Evolutionary conservation across 1,139 yeast genomes (phyloP), one percentile per base, ranked within the genome.

Genomic region (Candida tetrigidarum): DNA sequence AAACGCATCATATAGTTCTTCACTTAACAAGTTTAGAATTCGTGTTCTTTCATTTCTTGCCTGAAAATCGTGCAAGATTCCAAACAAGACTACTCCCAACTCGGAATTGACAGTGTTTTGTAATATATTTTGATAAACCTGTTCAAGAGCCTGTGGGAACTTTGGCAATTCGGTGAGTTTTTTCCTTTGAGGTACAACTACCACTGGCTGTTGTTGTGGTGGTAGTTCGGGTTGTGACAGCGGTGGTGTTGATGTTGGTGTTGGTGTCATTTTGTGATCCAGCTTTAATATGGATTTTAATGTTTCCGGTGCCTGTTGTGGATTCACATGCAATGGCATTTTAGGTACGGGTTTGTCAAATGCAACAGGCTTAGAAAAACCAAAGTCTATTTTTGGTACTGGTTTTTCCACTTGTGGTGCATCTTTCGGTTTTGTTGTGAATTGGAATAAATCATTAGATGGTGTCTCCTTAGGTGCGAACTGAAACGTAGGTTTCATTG

Each of bases 1-100:
- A 54, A 87, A 84, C 1, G 90, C 87, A 10, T 64, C 59, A 50
- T 71, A 85, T 1, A 86, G 60, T 34, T 81, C 84, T 2, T 60
- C 57, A 1, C 83, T 57, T 12, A 83, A 63, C 0, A 66, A 50
- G 0, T 69, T 58, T 2, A 83, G 60, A 0, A 75, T 50, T 4
- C 52, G 44, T 2, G 51, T 49, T 37, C 75, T 67, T 46, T 65
- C 67, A 25, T 52, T 51, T 18, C 51, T 52, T 3, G 55, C 47
- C 10, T 57, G 51, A 23, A 63, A 60, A 12, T 52, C 50, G 2
- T 56, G 55, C 2, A 67, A 47, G 2, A 69, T 42, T 26, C 59
- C 57, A 7, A 69, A 60, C 11, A 71, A 45, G n/a, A 67, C 48
- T 2, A 53, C 44, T 0, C 44, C 20, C 9, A 70, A 51, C 37